Base-by-base conservation (phyloP, 2,329 filamentous ascomycete species). In the Colletotrichum lupini region DNA sequence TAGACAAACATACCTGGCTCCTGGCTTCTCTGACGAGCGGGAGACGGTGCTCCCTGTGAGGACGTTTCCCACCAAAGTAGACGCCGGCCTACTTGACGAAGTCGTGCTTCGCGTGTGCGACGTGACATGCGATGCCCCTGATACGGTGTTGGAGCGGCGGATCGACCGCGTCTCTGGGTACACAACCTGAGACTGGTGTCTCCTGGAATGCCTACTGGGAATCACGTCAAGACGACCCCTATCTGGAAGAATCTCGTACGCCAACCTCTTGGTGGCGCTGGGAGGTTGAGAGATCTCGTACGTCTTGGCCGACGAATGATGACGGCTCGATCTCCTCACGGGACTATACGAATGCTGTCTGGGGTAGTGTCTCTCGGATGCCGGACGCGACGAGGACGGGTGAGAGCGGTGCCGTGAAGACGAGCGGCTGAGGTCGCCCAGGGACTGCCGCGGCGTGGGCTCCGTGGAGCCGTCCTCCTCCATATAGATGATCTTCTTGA, bases 1-100 rank as follows among this genome's bases (percentile, higher is more conserved):
- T 46, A 12, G 28, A 32, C 55, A 32, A 12, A 12, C 81, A 75
- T 78, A 82, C 81, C 79, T 81, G 6, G 64, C 52, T 22, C 62
- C 52, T n/a, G 74, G 68, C 66, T 76, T 79, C 2, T 80, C 79
- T 37, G 73, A 66, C 11, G 77, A 75, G n/a, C 76, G 76, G 42
- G 64, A 65, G 28, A 63, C 70, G 9, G 61, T 37, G n/a, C 59
- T 67, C 24, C 65, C 55, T 35, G 72, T 53, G 24, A 72, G 37
- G 28, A 73, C 35, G 32, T 56, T 62, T 11, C 75, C 66, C 52
- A 72, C 46, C 14, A 75, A 62, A 19, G 32, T 67, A 8, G 71
- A 66, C 14, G 68, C 49, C 2, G 52, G 68, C 42, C 61, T 73
- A 24, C 46, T 75, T 4, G 75, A 76, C 5, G 75, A 76, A 4